Base-by-base conservation (phyloP, 805 yeast genomes). In the Ogataea polymorpha region DNA sequence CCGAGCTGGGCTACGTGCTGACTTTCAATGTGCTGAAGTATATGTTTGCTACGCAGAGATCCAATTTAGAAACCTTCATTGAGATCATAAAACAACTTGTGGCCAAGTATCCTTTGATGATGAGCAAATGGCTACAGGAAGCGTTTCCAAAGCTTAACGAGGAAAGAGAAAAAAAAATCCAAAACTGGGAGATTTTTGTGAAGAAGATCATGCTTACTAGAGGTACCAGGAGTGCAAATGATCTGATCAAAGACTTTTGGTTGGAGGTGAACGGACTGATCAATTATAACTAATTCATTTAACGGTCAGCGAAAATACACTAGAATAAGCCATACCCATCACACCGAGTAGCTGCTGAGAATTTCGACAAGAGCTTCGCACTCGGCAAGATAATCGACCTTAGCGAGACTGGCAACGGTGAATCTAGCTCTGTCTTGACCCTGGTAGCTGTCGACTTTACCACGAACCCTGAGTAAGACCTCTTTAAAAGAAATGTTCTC, bases 391-490 rank as follows among this genome's bases (percentile, higher is more conserved):
- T 61, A 82, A 51, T 82, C 79, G 38, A 86, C 54, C 28, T 69
- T 69, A 37, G 70, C 69, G 20, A 82, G 50, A 12, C 74, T 71
- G 35, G 77, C 67, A 3, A 77, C 86, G 41, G 82, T 82, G 59
- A 82, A 87, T 60, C 96, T 77, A 13, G 86, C 79, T 61, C 91
- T 76, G 23, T 77, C 74, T 34, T 74, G 77, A 38, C 89, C 96
- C 54, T 89, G 84, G 62, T 86, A 93, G 46, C 75, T 79, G 56
- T 93, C 97, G 55, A 79, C 86, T 59, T 81, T 78, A 11, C 95
- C 96, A 55, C 85, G 79, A 39, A 90, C 61, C 63, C 95, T 77
- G 63, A 93, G 83, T 25, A 74, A 73, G 56, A 63, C 86, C 61
- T 87, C 90, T 49, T 75, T 72, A 75, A 84, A 85, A 40, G 78